A percentile compares a stretch with the other conserved stretches of the same genome.
phyloP scores from a whole-genome alignment of 371 early-diverging fungal genomes.

The Mortierella polycephala region DNA sequence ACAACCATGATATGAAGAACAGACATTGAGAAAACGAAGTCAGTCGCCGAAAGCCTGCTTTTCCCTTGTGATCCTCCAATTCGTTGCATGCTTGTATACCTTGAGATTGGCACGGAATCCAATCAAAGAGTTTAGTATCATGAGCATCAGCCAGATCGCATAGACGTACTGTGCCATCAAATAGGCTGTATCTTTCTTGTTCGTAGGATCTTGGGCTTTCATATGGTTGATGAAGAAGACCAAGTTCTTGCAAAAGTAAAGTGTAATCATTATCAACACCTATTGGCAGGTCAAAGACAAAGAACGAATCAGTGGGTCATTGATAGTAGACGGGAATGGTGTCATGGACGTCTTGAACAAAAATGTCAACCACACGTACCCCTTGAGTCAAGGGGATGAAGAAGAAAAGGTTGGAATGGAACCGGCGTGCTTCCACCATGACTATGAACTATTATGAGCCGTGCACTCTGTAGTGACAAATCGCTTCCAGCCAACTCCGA shows the following conservation, averaged over 20 bases:
- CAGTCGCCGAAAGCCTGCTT: background rate
- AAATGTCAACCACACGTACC: conserved; percentile 24
- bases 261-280: conserved; percentile 39
- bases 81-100: background rate
- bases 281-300: background rate
- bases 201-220: conserved; percentile 10
- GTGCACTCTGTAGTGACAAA: background rate
- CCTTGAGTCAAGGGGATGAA: conserved; percentile 49
- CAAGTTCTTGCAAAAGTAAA: conserved; percentile 48
- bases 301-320: background rate
- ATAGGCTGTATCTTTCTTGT: conserved; percentile 28
- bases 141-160: conserved; percentile 30
- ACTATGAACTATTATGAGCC: background rate
- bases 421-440: conserved; percentile 42
- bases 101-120: conserved; percentile 47
- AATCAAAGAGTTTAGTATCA: conserved; percentile 39
- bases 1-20: background rate
- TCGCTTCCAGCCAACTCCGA: background rate
- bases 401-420: conserved; percentile 50
- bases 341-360: background rate
- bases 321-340: no score
- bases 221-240: conserved; percentile 23
- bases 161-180: conserved; percentile 44
- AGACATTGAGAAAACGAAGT: background rate
- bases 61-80: background rate